Conservation (phyloP, 2,329 filamentous ascomycete species). For the Aspergillus intermedius region DNA sequence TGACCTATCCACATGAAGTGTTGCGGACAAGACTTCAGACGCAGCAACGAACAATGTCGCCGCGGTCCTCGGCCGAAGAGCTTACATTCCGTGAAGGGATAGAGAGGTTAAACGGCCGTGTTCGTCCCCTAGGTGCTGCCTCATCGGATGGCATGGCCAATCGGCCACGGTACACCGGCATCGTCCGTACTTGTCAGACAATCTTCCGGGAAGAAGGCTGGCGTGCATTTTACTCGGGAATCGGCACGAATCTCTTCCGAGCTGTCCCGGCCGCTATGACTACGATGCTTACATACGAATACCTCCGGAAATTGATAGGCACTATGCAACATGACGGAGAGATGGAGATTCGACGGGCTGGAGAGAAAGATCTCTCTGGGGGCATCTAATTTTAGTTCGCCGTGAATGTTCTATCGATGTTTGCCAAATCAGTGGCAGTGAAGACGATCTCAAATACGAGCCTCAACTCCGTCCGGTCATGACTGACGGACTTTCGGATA, state of each 20-base stretch:
- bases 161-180: slow-evolving; percentile 61
- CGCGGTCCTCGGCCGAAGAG: slow-evolving; percentile 43
- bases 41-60: slow-evolving; percentile 61
- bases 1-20: slow-evolving; percentile 96
- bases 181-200: slow-evolving; percentile 72
- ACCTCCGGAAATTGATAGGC: slow-evolving; percentile 51
- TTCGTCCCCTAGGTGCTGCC: slow-evolving; percentile 36
- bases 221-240: slow-evolving; percentile 92
- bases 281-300: slow-evolving; percentile 96
- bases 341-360: slow-evolving; percentile 19
- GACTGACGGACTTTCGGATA: too few species aligned
- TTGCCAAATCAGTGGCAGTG: not conserved
- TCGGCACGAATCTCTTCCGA: slow-evolving; percentile 95
- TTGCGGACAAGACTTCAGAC: slow-evolving; percentile 90
- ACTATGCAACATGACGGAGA: slow-evolving; percentile 49
- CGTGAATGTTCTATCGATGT: not conserved
- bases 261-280: slow-evolving; percentile 93
- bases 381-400: not conserved
- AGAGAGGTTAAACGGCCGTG: slow-evolving; percentile 38
- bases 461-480: too few species aligned
- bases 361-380: slow-evolving; percentile 7
- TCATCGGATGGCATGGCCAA: slow-evolving; percentile 55
- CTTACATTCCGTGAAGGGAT: slow-evolving; percentile 42
- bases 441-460: too few species aligned
- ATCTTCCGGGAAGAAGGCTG: slow-evolving; percentile 90